phyloP scores from a whole-genome alignment of 2,329 filamentous ascomycete species.

The Plenodomus biglobosus region DNA sequence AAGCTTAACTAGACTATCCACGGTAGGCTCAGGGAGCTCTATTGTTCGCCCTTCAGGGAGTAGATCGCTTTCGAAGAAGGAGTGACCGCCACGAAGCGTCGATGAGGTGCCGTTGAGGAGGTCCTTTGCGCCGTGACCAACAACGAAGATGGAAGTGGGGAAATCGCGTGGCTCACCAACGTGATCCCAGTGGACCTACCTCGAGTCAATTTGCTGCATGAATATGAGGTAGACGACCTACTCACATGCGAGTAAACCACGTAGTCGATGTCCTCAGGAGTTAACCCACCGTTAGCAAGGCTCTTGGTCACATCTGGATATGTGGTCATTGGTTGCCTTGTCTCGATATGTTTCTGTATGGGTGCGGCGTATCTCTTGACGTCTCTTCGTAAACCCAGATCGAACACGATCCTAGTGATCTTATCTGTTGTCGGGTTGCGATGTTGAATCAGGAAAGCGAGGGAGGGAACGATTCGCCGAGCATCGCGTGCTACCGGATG shows the following conservation, averaged over 20 bases:
- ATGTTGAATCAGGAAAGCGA: constrained; percentile 59
- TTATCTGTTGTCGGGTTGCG: constrained; percentile 40
- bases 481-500: constrained; percentile 48
- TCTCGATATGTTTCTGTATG: constrained; percentile 52
- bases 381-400: constrained; percentile 56
- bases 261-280: constrained; percentile 45
- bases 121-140: constrained; percentile 37
- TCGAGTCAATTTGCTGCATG: not conserved
- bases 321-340: constrained; percentile 49
- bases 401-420: constrained; percentile 53
- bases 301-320: constrained; percentile 46
- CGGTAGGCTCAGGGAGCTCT: constrained; percentile 46
- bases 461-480: constrained; percentile 55
- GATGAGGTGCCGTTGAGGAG: constrained; percentile 27
- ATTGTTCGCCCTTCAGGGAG: constrained; percentile 46
- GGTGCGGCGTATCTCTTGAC: constrained; percentile 48
- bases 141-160: constrained; percentile 42
- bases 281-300: constrained; percentile 41
- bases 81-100: constrained; percentile 33
- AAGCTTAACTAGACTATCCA: not conserved
- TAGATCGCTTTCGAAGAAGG: constrained; percentile 50
- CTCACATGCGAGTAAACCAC: constrained; percentile 48
- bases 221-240: not conserved
- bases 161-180: constrained; percentile 47
- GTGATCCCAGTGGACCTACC: constrained; percentile 48